Evolutionary conservation across 2,329 filamentous ascomycete species (phyloP).

Genomic region (Penicillium hesseltinei): DNA sequence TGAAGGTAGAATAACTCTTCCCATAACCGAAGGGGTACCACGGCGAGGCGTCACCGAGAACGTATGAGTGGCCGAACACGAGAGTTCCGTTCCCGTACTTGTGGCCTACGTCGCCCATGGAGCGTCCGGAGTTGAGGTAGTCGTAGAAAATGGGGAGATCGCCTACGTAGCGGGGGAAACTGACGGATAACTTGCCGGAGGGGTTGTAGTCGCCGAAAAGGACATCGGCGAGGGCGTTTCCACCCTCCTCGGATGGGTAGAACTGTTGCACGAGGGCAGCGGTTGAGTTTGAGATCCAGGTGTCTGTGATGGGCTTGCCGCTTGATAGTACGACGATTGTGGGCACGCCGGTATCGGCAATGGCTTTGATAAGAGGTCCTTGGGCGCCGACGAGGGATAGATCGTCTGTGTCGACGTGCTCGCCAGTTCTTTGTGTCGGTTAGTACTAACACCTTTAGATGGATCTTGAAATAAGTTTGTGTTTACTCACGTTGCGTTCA

Average conservation of each 20-base stretch:
- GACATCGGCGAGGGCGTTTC: constrained; percentile 64
- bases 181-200: constrained; percentile 64
- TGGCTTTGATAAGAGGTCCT: constrained; percentile 63
- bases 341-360: constrained; percentile 65
- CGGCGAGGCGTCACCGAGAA: constrained; percentile 58
- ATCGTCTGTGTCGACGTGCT: constrained; percentile 65
- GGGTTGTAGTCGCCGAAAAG: constrained; percentile 65
- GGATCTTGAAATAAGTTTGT: neutral
- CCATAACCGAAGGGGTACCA: constrained; percentile 68
- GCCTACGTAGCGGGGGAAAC: constrained; percentile 66
- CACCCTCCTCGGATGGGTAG: constrained; percentile 69
- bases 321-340: constrained; percentile 67
- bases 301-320: constrained; percentile 70
- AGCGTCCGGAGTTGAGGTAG: constrained; percentile 65
- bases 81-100: constrained; percentile 59
- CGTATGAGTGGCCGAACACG: constrained; percentile 64
- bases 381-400: constrained; percentile 70
- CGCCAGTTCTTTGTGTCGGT: constrained; percentile 53
- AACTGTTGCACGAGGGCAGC: constrained; percentile 70
- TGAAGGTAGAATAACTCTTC: constrained; percentile 63
- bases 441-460: neutral
- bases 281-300: constrained; percentile 67
- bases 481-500: constrained; percentile 61
- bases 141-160: constrained; percentile 70
- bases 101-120: constrained; percentile 53